phyloP scores from a whole-genome alignment of 345 rosid genomes.

The Gynandropsis gynandra region DNA sequence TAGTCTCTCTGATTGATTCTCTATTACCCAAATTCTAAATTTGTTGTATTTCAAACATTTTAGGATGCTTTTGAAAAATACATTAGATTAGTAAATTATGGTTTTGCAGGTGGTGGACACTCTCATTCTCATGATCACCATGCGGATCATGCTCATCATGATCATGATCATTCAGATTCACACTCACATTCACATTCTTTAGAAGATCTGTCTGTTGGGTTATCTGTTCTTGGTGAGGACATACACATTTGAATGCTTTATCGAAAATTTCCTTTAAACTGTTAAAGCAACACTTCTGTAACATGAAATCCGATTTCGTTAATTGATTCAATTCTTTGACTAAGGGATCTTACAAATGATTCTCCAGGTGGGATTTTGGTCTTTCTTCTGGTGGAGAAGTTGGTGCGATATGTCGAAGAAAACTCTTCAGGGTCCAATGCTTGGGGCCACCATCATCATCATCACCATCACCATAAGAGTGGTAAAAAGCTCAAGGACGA shows the following conservation, averaged over 20 bases:
- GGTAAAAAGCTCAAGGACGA: slow-evolving; percentile 54
- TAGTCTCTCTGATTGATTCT: too few relatives aligned
- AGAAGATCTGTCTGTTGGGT: slow-evolving; percentile 80
- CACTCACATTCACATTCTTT: slow-evolving; percentile 62
- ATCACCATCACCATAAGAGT: slow-evolving; percentile 47
- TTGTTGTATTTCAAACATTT: too few relatives aligned
- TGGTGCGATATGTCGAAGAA: slow-evolving; percentile 83
- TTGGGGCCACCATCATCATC: slow-evolving; percentile 70
- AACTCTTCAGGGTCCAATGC: slow-evolving; percentile 48
- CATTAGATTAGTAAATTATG: slow-evolving; percentile 6
- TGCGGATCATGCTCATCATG: slow-evolving; percentile 42
- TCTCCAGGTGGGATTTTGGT: slow-evolving; percentile 89
- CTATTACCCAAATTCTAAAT: too few relatives aligned
- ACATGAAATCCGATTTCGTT: neutral
- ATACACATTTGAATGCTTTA: neutral
- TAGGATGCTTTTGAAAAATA: neutral
- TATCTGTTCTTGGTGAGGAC: slow-evolving; percentile 70
- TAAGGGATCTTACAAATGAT: slow-evolving; percentile 14
- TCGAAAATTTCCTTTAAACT: neutral
- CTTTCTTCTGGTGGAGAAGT: slow-evolving; percentile 88
- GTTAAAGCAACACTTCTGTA: neutral
- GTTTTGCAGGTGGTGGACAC: slow-evolving; percentile 69
- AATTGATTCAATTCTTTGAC: slow-evolving; percentile 21
- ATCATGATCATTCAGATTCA: slow-evolving; percentile 38
- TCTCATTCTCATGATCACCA: slow-evolving; percentile 62